Base-by-base conservation (phyloP, 257 asterid species). In the Fraxinus pennsylvanica region DNA sequence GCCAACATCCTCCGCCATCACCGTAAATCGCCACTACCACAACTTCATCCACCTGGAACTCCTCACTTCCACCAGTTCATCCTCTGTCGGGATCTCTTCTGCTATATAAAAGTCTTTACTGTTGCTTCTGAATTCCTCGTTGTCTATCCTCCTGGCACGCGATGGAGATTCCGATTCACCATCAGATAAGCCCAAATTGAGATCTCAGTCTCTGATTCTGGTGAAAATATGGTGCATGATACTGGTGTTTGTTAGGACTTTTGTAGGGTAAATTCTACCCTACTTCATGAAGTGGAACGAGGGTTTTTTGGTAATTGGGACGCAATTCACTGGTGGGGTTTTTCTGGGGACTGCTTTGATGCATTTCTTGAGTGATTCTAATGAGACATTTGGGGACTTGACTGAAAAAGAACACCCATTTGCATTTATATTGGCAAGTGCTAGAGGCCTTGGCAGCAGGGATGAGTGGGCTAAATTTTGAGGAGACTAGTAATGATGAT, bases 271-370 rank as follows among this genome's bases (percentile, higher is more conserved):
- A 29, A 89, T 91, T 78, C 91, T 96, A 5, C 97, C 98, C 7
- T 94, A 92, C 74, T 92, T 91, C 82, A 72, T 92, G 87, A 91
- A 89, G 54, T 91, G 96, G 97, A 94, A 91, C 85, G 98, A 94
- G 83, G 90, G 88, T 6, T 92, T 94, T 74, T 83, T 94, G 82
- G 83, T 91, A 2, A 21, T 87, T 8, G 97, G 97, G 4, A 92
- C 98, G 21, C 98, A 94, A 80, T 94, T 94, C 70, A 97, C 98
- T 1, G 97, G 97, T 74, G 98, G 98, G 68, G 97, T 94, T 32
- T 94, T 92, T 45, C 63, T 92, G 74, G 98, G 94, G 36, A 92
- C 97, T 1, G 91, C 98, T 25, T 30, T 92, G 89, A 94, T 94
- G 97, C 97, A 94, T 87, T 94, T 94, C 80, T 59, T 94, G 84